Evolutionary conservation across 208 protist genomes (phyloP), one percentile per base, ranked within the genome.

Genomic region (Porcisia hertigi): DNA sequence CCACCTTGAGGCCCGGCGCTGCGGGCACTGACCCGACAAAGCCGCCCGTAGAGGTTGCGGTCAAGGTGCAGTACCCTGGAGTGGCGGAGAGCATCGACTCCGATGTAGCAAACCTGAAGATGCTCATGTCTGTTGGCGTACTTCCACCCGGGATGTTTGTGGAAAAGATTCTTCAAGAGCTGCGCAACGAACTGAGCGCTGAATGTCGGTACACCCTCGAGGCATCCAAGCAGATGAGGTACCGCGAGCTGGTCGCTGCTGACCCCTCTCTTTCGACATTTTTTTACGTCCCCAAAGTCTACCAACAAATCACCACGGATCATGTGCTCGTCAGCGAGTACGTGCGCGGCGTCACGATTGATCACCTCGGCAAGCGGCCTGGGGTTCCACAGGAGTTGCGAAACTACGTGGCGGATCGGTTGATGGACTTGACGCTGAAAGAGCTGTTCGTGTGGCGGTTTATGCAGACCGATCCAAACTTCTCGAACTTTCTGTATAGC

Each of bases 381-480:
- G 85, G 85, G 43, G 75, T 86, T 59, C 88, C 88, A n/a, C 90
- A 97, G 71, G 80, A 87, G 14, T 80, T 93, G 52, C 86, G 91
- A 43, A 89, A 97, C 75, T 87, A 87, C 69, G 78, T 99, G 1
- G 95, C 88, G 3, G 73, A 93, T n/a, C 72, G 83, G 55, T 82
- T 99, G 58, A 76, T 99, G 73, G 81, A 74, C 16, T 80, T 96
- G 4, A 96, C 89, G 12, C 77, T 99, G 55, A 83, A 87, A 0
- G 98, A 99, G 76, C 78, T 99, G 9, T 99, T 99, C 75, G 71
- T 89, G 59, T 99, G 96, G 87, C 75, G 79, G n/a, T 98, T 98
- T 72, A 99, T 99, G 98, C 98, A 99, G 82, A 98, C 97, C 0
- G 98, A 99, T 74, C 98, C 98, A 18, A 99, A 99, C 86, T 99